These are phyloP conservation scores for Polychytrium aggregatum DNA, from an alignment of 192 early-diverging fungal species.

Conservation along the genomic window DNA sequence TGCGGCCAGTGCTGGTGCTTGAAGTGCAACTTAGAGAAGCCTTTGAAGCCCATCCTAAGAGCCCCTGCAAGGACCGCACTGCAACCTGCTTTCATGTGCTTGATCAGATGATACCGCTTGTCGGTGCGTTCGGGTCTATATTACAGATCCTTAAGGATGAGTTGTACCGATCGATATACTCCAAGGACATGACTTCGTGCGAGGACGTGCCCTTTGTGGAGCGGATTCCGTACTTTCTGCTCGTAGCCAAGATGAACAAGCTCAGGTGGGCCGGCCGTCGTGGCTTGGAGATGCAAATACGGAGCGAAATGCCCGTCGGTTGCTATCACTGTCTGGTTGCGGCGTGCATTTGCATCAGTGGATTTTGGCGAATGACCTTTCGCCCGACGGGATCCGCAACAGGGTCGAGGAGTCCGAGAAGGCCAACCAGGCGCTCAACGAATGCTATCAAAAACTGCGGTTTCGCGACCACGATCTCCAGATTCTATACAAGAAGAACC, in stretches of 20 bases:
- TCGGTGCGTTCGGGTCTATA: constrained; percentile 14
- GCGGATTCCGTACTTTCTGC: constrained; percentile 26
- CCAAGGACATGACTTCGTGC: constrained; percentile 17
- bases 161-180: constrained; percentile 21
- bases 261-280: constrained; percentile 2
- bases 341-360: no score
- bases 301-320: background rate
- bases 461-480: constrained; percentile 40
- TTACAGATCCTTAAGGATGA: constrained; percentile 23
- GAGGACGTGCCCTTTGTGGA: constrained; percentile 19
- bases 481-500: constrained; percentile 31
- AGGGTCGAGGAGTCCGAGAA: constrained; percentile 18
- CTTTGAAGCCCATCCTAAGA: constrained; percentile 15
- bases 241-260: constrained; percentile 12
- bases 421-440: constrained; percentile 15
- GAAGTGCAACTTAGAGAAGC: constrained; percentile 31
- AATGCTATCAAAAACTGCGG: constrained; percentile 27
- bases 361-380: background rate
- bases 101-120: constrained; percentile 13
- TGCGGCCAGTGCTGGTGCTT: constrained; percentile 27
- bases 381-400: background rate
- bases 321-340: background rate
- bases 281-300: no score
- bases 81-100: constrained; percentile 21
- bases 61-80: constrained; percentile 11